Conservation (phyloP, 1,139 yeast genomes). For the Saccharomyces hybrid region DNA sequence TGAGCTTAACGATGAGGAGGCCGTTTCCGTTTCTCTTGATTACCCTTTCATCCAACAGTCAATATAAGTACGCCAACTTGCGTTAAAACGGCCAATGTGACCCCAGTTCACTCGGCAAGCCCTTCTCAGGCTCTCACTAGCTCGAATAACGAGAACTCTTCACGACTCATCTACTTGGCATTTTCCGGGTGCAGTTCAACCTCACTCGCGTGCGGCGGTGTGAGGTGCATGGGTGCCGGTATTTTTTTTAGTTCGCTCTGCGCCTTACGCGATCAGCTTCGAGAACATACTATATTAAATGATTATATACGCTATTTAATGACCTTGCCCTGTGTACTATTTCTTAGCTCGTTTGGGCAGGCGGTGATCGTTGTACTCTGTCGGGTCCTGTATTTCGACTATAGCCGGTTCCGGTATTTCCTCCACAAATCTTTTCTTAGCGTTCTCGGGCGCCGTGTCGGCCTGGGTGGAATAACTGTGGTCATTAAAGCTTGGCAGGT, state of each 20-base stretch:
- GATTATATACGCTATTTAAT: not conserved
- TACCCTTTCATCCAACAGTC: not conserved
- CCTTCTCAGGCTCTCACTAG: not conserved
- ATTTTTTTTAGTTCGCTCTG: not conserved
- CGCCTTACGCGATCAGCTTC: not conserved
- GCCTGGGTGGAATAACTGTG: not conserved
- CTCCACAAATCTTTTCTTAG: not conserved
- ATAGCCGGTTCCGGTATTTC: slow-evolving; percentile 1
- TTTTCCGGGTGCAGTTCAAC: slow-evolving; percentile 15
- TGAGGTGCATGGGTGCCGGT: not conserved
- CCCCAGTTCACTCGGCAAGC: not conserved
- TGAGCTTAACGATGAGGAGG: not conserved
- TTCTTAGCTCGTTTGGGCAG: not conserved
- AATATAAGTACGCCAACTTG: not conserved
- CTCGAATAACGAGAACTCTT: not conserved
- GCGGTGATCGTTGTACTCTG: not conserved
- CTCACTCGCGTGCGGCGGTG: slow-evolving; percentile 1
- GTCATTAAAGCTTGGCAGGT: not conserved
- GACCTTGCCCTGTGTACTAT: not conserved
- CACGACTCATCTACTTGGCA: slow-evolving; percentile 4
- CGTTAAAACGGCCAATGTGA: not conserved
- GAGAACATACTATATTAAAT: not conserved
- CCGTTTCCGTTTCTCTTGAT: not conserved
- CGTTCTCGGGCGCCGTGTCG: not conserved
- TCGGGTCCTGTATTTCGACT: not conserved